Conservation (phyloP, 495 filamentous ascomycete genomes). For the Cairneyella variabilis region DNA sequence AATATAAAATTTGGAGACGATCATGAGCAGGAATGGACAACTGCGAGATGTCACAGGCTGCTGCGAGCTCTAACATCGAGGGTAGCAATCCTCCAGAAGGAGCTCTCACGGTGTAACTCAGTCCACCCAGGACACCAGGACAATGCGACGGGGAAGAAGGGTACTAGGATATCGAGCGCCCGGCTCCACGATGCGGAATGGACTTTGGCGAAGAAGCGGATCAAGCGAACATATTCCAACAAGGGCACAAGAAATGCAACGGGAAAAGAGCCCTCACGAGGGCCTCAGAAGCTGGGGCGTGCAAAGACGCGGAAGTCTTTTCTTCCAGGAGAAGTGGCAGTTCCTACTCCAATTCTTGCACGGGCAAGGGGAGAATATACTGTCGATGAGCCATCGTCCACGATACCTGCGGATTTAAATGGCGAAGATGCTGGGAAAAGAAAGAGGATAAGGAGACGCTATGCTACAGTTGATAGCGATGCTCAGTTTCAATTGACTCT, state of each 20-base stretch:
- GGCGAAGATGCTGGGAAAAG: too few species aligned
- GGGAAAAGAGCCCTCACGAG: not conserved
- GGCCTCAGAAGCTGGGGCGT: not conserved
- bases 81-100: conserved; percentile 46
- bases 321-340: conserved; percentile 22
- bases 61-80: conserved; percentile 51
- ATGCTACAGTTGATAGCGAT: not conserved
- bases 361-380: conserved; percentile 16
- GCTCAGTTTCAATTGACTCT: conserved; percentile 19
- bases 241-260: conserved; percentile 5
- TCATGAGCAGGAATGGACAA: conserved; percentile 45
- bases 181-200: conserved; percentile 24
- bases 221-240: conserved; percentile 32
- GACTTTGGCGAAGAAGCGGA: conserved; percentile 24
- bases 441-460: not conserved
- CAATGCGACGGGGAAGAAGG: not conserved
- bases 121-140: not conserved
- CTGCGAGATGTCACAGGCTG: conserved; percentile 51
- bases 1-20: conserved; percentile 6
- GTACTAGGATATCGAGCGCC: not conserved
- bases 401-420: not conserved
- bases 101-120: conserved; percentile 13
- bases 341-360: conserved; percentile 24
- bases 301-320: conserved; percentile 3
- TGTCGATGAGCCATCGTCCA: not conserved